Evolutionary conservation across 331 rosid species (phyloP).

Genomic region (Acacia pycnantha): DNA sequence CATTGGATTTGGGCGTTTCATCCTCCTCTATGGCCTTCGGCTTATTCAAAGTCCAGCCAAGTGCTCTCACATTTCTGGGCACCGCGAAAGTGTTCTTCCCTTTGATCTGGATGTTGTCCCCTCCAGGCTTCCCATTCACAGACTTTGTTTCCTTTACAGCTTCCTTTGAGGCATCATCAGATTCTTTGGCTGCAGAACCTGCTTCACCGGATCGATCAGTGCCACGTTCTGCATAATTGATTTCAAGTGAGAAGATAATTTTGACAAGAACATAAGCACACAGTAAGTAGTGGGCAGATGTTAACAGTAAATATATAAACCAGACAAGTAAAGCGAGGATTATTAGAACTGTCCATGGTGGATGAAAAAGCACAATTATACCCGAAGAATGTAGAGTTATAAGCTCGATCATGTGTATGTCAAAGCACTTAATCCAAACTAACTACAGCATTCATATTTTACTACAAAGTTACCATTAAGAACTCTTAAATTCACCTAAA

Average conservation of each 20-base stretch:
- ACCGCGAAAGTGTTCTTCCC: conserved; percentile 89
- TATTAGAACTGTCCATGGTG: background rate
- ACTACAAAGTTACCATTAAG: background rate
- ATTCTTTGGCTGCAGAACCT: conserved; percentile 42
- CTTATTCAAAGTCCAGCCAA: conserved; percentile 54
- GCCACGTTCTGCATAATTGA: conserved; percentile 33
- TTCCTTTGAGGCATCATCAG: conserved; percentile 41
- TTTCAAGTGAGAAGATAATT: background rate
- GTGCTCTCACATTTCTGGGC: conserved; percentile 82
- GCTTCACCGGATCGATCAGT: conserved; percentile 34
- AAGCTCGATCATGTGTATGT: background rate
- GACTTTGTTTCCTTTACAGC: conserved; percentile 36
- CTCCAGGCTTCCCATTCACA: conserved; percentile 40
- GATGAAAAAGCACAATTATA: background rate
- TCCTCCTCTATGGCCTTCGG: conserved; percentile 56
- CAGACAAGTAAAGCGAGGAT: conserved; percentile 15
- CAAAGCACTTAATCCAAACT: conserved; percentile 7
- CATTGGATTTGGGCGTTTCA: conserved; percentile 80
- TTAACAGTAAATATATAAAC: background rate
- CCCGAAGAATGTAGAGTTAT: background rate
- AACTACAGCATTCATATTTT: background rate
- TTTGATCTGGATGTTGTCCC: conserved; percentile 48
- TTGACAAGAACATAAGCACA: conserved; percentile 11
- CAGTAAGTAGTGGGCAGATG: background rate
- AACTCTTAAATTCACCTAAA: background rate